A percentile compares a stretch with the other conserved stretches of the same genome.
Evolutionary conservation across 441 rosid species (phyloP).

Genomic region (Adansonia madagascariensis): DNA sequence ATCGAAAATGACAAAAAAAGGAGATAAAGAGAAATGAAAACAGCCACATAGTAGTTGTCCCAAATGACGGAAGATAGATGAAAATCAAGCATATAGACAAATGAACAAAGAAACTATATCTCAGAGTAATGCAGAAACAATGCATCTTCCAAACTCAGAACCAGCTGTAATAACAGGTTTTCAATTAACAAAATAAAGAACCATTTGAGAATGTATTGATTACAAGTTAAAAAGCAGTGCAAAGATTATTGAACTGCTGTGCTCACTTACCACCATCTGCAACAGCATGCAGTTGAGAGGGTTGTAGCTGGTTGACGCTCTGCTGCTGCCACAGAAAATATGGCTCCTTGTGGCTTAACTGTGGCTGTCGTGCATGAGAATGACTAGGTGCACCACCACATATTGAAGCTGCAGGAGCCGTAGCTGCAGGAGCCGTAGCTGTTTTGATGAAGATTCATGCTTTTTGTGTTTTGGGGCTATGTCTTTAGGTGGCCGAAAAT

Average conservation of each 20-base stretch:
- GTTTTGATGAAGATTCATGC: constrained; percentile 11
- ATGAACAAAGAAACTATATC: not conserved
- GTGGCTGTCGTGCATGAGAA: constrained; percentile 20
- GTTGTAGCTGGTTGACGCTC: constrained; percentile 7
- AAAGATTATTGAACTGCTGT: not conserved
- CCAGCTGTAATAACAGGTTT: not conserved
- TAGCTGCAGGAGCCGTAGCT: no score
- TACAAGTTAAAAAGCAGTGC: not conserved
- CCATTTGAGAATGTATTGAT: not conserved
- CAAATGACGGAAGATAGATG: not conserved
- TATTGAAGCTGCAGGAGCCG: not conserved
- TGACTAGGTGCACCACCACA: constrained; percentile 9
- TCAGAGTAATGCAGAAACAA: constrained; percentile 1
- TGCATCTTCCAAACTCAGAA: not conserved
- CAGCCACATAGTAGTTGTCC: not conserved
- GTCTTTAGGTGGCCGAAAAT: constrained; percentile 4
- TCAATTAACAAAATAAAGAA: not conserved
- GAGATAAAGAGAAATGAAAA: constrained; percentile 3
- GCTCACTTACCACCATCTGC: constrained; percentile 17
- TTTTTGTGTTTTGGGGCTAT: constrained; percentile 7
- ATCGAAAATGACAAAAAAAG: not conserved
- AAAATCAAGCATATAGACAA: constrained; percentile 2
- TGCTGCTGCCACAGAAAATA: constrained; percentile 20
- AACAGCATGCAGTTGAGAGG: constrained; percentile 22
- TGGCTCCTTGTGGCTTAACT: constrained; percentile 22